Base-by-base conservation (phyloP, 2,329 filamentous ascomycete species). In the Aspergillus terreus region DNA sequence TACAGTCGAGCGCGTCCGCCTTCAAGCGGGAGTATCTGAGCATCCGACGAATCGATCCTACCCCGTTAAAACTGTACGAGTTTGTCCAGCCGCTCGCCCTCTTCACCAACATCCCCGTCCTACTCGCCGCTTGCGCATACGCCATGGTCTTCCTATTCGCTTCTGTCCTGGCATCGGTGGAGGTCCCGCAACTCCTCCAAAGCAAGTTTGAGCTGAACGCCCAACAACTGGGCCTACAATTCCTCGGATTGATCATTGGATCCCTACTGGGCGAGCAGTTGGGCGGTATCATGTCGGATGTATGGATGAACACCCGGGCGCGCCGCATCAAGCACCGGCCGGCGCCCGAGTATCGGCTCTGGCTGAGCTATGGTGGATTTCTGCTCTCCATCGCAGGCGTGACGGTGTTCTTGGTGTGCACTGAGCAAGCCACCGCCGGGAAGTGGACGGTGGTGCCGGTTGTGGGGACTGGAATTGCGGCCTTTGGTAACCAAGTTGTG, bases 401-500 rank as follows among this genome's bases (percentile, higher is more conserved):
- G 2, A 70, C 83, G 1, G 74, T 85, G 0, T 85, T 84, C 58
- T 64, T 80, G 17, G 76, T 84, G 0, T 77, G 78, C 45, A 74
- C 76, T 0, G 69, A 79, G 42, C 69, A 77, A 10, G 76, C 78
- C 0, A 53, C 64, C 0, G 58, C 66, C 0, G 64, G 69, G 0
- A 62, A 74, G 5, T 85, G 79, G 77, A 79, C 81, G 30, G 74
- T 84, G 4, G 79, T 76, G 0, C 82, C 82, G 0, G 65, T 83
- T 6, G 59, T 84, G 6, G 82, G 82, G 4, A 76, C 74, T 5
- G 82, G 73, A 2, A 76, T 81, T 57, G 73, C 72, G 0, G 77
- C 76, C 0, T 78, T 75, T 6, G 82, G 82, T 0, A 84, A 84
- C 54, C 82, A 85, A 67, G 78, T 86, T 27, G 75, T 85, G 6